Evolutionary conservation across 2,329 filamentous ascomycete species (phyloP), one percentile per base, ranked within the genome.

Genomic region (Exutisphaerella laricina): DNA sequence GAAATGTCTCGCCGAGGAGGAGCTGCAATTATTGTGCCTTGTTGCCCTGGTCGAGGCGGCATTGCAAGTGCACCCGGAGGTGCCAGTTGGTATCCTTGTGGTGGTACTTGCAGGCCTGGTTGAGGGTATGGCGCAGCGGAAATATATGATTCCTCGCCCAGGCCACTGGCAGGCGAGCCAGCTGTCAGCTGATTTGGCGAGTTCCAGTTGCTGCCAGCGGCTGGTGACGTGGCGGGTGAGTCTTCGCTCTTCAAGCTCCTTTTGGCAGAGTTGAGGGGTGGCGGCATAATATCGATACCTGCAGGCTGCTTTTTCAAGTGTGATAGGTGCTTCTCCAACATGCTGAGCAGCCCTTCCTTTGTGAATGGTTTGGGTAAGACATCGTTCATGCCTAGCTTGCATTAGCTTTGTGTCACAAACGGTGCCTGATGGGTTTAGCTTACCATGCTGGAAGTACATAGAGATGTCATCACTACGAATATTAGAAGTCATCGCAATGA

Each of bases 401-500:
- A 25, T 46, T 32, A 45, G 48, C 22, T 39, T 29, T 29, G 31
- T 36, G 9, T 2, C 10, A 21, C n/a, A 9, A 10, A 10, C n/a
- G 5, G 3, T 8, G 20, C 4, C 41, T 16, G 17, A 14, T 13
- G 3, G n/a, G n/a, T 29, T 14, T 18, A 44, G 14, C 83, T 72
- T 76, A 92, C 89, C 92, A 69, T 94, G 89, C 58, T 90, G 83
- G 70, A 96, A 97, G 63, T 98, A 98, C 70, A 94, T 89, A 41
- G 90, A 86, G 49, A 97, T 94, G 62, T 98, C 92, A 58, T 96
- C 90, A 48, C 88, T 89, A 52, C 92, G 80, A 52, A 98, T 97
- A 61, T 97, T 98, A 3, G 90, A 96, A 3, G 92, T 98, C 92
- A 98, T 97, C 34, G 92, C 92, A 45, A 98, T 87, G 57, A 98